phyloP scores from a whole-genome alignment of 768 basidiomycete genomes.

The Erythrobasidium yunnanense region DNA sequence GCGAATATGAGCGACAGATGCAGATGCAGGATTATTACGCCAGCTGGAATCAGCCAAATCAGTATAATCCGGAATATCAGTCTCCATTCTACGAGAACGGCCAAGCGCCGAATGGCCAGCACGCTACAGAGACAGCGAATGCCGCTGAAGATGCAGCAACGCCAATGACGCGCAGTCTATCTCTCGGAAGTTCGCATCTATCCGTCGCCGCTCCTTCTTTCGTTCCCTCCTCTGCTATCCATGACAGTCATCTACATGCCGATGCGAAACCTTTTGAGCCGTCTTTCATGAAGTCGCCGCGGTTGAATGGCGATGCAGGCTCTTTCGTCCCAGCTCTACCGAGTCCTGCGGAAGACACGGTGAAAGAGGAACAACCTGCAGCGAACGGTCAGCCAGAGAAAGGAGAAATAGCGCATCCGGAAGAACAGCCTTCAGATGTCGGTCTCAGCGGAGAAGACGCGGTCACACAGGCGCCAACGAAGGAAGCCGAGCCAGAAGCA shows the following conservation, averaged over 20 bases:
- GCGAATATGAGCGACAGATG: not conserved
- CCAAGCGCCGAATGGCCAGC: conserved; percentile 2
- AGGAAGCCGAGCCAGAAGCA: not conserved
- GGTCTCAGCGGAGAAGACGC: not conserved
- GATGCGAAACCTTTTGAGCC: conserved; percentile 12
- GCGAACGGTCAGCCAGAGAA: not conserved
- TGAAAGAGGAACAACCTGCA: not conserved
- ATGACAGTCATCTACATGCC: not conserved
- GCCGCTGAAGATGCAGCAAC: too few species aligned
- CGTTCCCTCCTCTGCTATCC: not conserved
- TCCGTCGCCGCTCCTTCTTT: conserved; percentile 2
- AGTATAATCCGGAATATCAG: not conserved
- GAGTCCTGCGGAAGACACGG: too few species aligned
- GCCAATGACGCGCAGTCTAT: not conserved
- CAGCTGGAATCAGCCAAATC: not conserved
- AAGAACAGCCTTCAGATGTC: too few species aligned
- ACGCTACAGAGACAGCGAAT: not conserved
- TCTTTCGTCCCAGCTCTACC: not conserved
- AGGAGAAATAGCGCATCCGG: not conserved
- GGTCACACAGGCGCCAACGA: not conserved
- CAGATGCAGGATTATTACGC: not conserved
- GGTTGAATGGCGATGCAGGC: not conserved
- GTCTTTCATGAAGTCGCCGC: conserved; percentile 6
- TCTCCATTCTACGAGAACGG: not conserved
- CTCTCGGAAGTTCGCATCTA: conserved; percentile 4